phyloP scores from a whole-genome alignment of 345 rosid species.

The Rhizophora mangle region DNA sequence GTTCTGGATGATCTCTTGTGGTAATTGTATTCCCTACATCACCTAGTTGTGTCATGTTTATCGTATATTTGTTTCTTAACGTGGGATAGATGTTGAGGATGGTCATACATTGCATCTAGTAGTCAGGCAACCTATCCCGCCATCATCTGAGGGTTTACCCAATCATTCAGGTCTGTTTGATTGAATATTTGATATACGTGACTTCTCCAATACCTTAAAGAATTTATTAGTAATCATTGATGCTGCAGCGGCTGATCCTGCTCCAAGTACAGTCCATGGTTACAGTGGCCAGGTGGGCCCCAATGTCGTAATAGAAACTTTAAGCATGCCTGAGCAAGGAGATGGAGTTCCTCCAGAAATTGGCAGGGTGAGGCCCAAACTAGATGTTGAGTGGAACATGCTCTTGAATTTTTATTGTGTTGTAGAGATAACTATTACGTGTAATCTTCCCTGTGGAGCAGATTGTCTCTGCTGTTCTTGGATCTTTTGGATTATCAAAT shows the following conservation, averaged over 20 bases:
- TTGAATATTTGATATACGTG: background rate
- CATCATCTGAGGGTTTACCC: conserved; percentile 43
- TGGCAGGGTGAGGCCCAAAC: conserved; percentile 47
- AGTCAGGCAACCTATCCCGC: conserved; percentile 61
- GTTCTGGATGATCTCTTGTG: background rate
- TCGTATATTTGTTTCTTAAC: conserved; percentile 32
- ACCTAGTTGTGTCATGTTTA: background rate
- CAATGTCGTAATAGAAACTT: conserved; percentile 60
- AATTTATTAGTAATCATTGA: background rate
- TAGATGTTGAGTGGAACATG: conserved; percentile 16
- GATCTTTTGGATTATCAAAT: conserved; percentile 61
- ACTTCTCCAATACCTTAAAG: background rate
- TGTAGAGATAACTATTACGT: background rate
- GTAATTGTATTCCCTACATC: background rate
- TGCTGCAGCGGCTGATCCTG: conserved; percentile 39
- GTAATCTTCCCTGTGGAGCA: conserved; percentile 30
- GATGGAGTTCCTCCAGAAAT: conserved; percentile 70
- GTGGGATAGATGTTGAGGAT: conserved; percentile 67
- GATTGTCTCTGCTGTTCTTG: conserved; percentile 76
- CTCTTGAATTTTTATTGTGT: background rate
- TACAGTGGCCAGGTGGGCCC: conserved; percentile 40
- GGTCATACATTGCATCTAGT: conserved; percentile 84
- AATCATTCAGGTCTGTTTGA: conserved; percentile 46
- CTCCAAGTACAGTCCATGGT: conserved; percentile 36
- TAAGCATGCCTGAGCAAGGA: conserved; percentile 65